Percentiles rank a stretch among this genome's conserved stretches.
Conservation (phyloP, 2,329 filamentous ascomycete species). For the Cadophora sp. region DNA sequence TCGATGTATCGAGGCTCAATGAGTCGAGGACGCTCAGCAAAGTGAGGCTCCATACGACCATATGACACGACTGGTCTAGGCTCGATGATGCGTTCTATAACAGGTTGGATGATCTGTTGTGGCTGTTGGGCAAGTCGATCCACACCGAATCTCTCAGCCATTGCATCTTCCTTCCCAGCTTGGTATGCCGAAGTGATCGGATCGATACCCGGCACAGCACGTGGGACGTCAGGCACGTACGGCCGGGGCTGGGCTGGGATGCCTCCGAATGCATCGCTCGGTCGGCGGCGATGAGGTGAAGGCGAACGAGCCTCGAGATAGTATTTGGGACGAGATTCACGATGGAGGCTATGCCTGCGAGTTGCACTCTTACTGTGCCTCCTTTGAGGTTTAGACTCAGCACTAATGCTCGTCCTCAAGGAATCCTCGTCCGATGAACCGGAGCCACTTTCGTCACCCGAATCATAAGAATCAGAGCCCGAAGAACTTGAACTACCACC, state of each 20-base stretch:
- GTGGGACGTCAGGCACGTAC: constrained; percentile 37
- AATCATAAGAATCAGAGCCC: constrained; percentile 14
- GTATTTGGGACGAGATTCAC: constrained; percentile 22
- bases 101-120: constrained; percentile 22
- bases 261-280: constrained; percentile 26
- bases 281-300: constrained; percentile 30
- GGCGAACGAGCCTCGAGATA: constrained; percentile 26
- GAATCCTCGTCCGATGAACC: constrained; percentile 4
- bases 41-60: constrained; percentile 19
- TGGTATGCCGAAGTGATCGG: constrained; percentile 38
- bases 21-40: constrained; percentile 26
- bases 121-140: constrained; percentile 27
- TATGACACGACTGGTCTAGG: constrained; percentile 29
- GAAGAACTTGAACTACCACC: constrained; percentile 6
- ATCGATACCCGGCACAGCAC: constrained; percentile 26
- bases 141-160: constrained; percentile 35
- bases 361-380: constrained; percentile 26
- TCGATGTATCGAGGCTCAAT: constrained; percentile 27
- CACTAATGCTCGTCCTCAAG: constrained; percentile 12
- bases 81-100: constrained; percentile 26
- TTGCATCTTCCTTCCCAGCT: constrained; percentile 39
- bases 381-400: constrained; percentile 20
- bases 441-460: constrained; percentile 10
- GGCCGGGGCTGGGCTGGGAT: constrained; percentile 19
- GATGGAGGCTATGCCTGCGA: constrained; percentile 37